These are phyloP conservation scores for Cerioporus squamosus DNA, from an alignment of 1,284 basidiomycete genomes.

Conservation along the genomic window DNA sequence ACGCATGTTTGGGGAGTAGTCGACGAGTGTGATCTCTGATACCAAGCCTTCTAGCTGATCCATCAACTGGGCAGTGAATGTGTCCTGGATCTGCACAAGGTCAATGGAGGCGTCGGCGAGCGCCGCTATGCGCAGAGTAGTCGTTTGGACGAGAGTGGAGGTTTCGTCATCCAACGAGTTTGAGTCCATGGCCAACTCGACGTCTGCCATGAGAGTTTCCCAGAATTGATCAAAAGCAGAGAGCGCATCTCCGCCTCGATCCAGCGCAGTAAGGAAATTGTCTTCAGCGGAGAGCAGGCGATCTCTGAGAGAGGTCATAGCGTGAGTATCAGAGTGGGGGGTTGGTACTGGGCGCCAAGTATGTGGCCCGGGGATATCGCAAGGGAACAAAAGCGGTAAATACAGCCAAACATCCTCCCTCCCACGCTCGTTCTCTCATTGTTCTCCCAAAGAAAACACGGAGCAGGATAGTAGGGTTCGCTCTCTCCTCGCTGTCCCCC, in stretches of 20 bases:
- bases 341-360: too few species aligned
- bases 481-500: too few species aligned
- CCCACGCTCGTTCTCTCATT: too few species aligned
- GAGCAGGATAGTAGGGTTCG: too few species aligned
- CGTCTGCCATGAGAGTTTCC: slow-evolving; percentile 9
- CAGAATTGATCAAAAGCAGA: slow-evolving; percentile 15
- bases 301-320: slow-evolving; percentile 18
- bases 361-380: too few species aligned
- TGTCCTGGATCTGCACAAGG: neutral
- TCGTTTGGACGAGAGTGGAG: neutral
- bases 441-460: too few species aligned
- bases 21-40: neutral
- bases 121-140: neutral
- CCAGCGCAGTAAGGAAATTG: slow-evolving; percentile 24
- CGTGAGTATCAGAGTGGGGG: neutral
- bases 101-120: slow-evolving; percentile 3
- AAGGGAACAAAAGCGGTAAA: too few species aligned
- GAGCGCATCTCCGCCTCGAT: slow-evolving; percentile 14
- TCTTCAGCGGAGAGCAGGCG: slow-evolving; percentile 24
- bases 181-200: slow-evolving; percentile 8
- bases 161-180: neutral
- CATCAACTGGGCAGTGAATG: neutral
- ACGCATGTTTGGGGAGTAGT: too few species aligned
- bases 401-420: too few species aligned
- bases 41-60: neutral